Evolutionary conservation across 2,329 filamentous ascomycete genomes (phyloP), one percentile per base, ranked within the genome.

Genomic region (Didymella glomerata): DNA sequence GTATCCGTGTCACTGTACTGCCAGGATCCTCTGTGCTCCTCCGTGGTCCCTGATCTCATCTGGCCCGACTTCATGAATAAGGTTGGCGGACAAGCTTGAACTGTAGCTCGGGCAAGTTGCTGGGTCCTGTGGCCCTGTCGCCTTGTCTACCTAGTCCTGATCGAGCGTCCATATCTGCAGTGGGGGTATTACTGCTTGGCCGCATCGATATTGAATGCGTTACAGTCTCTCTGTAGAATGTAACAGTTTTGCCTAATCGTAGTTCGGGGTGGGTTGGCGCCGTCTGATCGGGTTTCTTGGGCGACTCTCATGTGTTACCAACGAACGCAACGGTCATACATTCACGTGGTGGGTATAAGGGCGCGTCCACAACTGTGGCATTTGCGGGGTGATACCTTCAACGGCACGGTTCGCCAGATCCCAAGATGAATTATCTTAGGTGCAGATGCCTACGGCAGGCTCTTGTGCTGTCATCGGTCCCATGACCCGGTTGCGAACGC

Each of bases 31-130:
- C 32, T 48, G 24, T 54, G 54, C 56, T 60, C 36, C 55, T 55
- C 67, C 67, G 56, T 73, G 67, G 70, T 70, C 67, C 71, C 70
- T 71, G 67, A 67, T 62, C 62, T 58, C 61, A 64, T 66, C 52
- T 69, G 72, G 68, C 72, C 73, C 73, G 62, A 61, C 25, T 38
- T 60, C 57, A 65, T 71, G 73, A 73, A 72, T 75, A 74, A 76
- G 70, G 72, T 71, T 76, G 64, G 14, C 61, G 51, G 58, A 45
- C 59, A 62, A 65, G 66, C 70, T 65, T 69, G 68, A 68, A 38
- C 70, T 53, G 48, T 65, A 69, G 65, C 57, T 64, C 58, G 61
- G 51, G 60, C 62, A 61, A 61, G 52, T 58, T 57, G 34, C 36
- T 55, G 47, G 42, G 54, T 48, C 54, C 47, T 57, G 64, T 63